Evolutionary conservation across 1,284 basidiomycete genomes (phyloP).

Genomic region (Apiotrichum mycotoxinovorans): DNA sequence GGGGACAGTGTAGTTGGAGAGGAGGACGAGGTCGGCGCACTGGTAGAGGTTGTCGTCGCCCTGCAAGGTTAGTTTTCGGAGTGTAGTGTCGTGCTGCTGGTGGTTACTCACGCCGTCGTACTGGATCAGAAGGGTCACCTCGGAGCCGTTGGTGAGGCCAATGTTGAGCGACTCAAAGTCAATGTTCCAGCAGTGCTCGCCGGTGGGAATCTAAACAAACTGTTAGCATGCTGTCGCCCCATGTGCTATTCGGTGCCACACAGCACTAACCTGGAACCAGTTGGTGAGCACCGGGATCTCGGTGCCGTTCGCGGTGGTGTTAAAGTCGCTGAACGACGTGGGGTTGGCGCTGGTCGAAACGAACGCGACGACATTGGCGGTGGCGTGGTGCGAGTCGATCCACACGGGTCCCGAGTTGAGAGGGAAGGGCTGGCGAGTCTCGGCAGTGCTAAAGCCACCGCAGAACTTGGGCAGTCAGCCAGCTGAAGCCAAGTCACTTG

Average conservation of each 20-base stretch:
- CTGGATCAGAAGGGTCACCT: conserved; percentile 38
- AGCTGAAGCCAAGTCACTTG: background rate
- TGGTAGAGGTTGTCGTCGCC: conserved; percentile 67
- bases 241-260: no score
- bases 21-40: conserved; percentile 69
- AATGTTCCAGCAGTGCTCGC: conserved; percentile 61
- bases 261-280: conserved; percentile 56
- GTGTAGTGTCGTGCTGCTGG: background rate
- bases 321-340: conserved; percentile 61
- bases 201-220: conserved; percentile 51
- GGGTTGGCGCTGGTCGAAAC: conserved; percentile 60
- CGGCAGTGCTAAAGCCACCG: conserved; percentile 46
- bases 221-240: background rate
- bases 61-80: conserved; percentile 49
- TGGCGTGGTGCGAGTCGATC: conserved; percentile 37
- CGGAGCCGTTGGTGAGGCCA: conserved; percentile 53
- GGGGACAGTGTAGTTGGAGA: conserved; percentile 54
- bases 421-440: conserved; percentile 62
- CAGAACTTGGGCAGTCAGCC: conserved; percentile 36
- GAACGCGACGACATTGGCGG: conserved; percentile 52
- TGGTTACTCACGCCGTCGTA: conserved; percentile 35
- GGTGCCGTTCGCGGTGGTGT: conserved; percentile 48
- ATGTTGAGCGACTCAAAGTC: conserved; percentile 54
- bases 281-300: conserved; percentile 47
- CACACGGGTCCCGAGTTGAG: conserved; percentile 54